These are phyloP conservation scores for Ascosphaera acerosa DNA, from an alignment of 2,329 filamentous ascomycete genomes.

Conservation along the genomic window DNA sequence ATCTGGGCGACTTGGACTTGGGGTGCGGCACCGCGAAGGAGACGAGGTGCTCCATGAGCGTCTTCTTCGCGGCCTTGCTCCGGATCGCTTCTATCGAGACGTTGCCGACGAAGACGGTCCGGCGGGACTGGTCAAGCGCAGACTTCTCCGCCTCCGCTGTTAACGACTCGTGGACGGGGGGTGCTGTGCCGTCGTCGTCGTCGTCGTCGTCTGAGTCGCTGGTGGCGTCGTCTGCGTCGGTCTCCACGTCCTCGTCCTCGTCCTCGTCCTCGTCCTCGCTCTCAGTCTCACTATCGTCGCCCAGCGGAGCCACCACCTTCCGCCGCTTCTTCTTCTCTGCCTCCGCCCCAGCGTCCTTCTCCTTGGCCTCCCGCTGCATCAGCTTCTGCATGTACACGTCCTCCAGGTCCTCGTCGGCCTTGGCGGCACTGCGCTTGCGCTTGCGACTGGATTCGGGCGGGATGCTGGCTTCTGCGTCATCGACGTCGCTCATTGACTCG, in stretches of 20 bases:
- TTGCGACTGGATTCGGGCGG: conserved; percentile 17
- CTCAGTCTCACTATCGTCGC: conserved; percentile 6
- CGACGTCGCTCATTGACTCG: conserved; percentile 21
- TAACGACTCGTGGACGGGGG: conserved; percentile 18
- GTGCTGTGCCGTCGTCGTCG: conserved; percentile 6
- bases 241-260: conserved; percentile 30
- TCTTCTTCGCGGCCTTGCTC: conserved; percentile 57
- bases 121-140: conserved; percentile 61
- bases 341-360: conserved; percentile 12
- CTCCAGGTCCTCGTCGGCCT: conserved; percentile 22
- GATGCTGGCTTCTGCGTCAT: conserved; percentile 14
- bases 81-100: conserved; percentile 63
- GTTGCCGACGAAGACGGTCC: conserved; percentile 84
- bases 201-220: conserved; percentile 11
- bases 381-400: conserved; percentile 20
- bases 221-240: conserved; percentile 21
- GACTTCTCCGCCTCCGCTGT: conserved; percentile 12
- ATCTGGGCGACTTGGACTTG: too few relatives aligned
- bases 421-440: conserved; percentile 29
- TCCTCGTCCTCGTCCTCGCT: conserved; percentile 12
- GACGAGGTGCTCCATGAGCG: conserved; percentile 48
- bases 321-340: conserved; percentile 17
- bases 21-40: conserved; percentile 40
- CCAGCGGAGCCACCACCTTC: conserved; percentile 10
- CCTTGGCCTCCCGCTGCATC: conserved; percentile 18